These are phyloP conservation scores for Chytridium lagenaria DNA, from an alignment of 371 early-diverging fungal species.

Conservation along the genomic window DNA sequence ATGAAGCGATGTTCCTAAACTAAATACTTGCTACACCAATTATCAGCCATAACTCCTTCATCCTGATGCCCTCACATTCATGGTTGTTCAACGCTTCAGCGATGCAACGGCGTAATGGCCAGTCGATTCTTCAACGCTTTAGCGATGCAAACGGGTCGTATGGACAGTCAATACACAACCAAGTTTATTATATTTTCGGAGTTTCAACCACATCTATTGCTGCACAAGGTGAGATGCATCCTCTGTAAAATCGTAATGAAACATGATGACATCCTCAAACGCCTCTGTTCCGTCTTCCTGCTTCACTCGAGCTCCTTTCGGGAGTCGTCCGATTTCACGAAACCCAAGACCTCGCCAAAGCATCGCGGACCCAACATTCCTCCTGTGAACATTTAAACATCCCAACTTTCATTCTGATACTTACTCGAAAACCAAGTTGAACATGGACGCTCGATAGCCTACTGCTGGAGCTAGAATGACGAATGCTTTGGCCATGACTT, in stretches of 20 bases:
- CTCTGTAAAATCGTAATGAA: constrained; percentile 72
- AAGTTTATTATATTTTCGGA: background rate
- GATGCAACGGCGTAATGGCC: no score
- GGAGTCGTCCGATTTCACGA: constrained; percentile 69
- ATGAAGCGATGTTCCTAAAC: background rate
- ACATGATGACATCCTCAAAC: constrained; percentile 73
- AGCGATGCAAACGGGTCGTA: background rate
- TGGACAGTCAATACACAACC: background rate
- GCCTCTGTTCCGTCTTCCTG: constrained; percentile 48
- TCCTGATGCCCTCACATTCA: no score
- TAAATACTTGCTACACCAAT: background rate
- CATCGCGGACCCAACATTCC: constrained; percentile 68
- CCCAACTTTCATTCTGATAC: background rate
- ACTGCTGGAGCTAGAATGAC: constrained; percentile 65
- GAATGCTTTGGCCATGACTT: constrained; percentile 72
- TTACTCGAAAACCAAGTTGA: constrained; percentile 76
- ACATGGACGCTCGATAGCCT: constrained; percentile 78
- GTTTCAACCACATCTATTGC: background rate
- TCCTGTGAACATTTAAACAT: constrained; percentile 40
- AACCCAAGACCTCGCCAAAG: constrained; percentile 76
- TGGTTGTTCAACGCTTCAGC: no score
- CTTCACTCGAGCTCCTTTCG: constrained; percentile 64
- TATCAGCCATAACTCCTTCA: no score
- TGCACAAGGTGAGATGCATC: background rate
- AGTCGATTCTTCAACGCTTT: background rate